A percentile compares a stretch with the other conserved stretches of the same genome.
These are phyloP conservation scores for Fomitopsis pinicola DNA, from an alignment of 1,284 basidiomycete genomes.

Conservation along the genomic window DNA sequence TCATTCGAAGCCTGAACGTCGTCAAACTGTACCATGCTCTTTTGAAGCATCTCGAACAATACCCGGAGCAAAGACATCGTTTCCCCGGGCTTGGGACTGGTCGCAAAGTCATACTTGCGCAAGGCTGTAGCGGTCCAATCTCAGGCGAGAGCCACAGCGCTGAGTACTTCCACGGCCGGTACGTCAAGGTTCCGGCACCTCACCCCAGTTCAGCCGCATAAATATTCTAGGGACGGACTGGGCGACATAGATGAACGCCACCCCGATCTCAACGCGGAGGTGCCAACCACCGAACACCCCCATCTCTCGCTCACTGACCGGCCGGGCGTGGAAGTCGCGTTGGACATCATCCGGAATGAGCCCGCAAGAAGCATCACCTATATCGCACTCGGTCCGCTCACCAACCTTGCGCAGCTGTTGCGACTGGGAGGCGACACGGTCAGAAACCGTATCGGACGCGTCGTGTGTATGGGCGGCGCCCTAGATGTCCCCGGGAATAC, in stretches of 20 bases:
- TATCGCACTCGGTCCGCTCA: slow-evolving; percentile 85
- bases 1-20: slow-evolving; percentile 61
- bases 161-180: slow-evolving; percentile 84
- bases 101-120: slow-evolving; percentile 57
- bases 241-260: slow-evolving; percentile 69
- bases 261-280: slow-evolving; percentile 61
- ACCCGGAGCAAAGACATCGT: slow-evolving; percentile 50
- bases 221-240: slow-evolving; percentile 67
- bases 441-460: slow-evolving; percentile 59
- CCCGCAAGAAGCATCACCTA: slow-evolving; percentile 73
- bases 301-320: slow-evolving; percentile 48
- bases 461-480: slow-evolving; percentile 96
- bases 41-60: slow-evolving; percentile 54
- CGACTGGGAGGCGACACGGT: slow-evolving; percentile 52
- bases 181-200: slow-evolving; percentile 11
- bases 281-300: slow-evolving; percentile 30
- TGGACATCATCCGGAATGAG: slow-evolving; percentile 60
- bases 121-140: slow-evolving; percentile 72
- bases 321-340: slow-evolving; percentile 59
- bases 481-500: slow-evolving; percentile 93
- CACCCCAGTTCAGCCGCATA: slow-evolving; percentile 9
- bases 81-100: slow-evolving; percentile 56
- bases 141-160: slow-evolving; percentile 77
- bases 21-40: slow-evolving; percentile 77
- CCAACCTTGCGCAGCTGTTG: slow-evolving; percentile 76